Conservation (phyloP, 176 grass and related monocot genomes). For the Elaeis guineensis region DNA sequence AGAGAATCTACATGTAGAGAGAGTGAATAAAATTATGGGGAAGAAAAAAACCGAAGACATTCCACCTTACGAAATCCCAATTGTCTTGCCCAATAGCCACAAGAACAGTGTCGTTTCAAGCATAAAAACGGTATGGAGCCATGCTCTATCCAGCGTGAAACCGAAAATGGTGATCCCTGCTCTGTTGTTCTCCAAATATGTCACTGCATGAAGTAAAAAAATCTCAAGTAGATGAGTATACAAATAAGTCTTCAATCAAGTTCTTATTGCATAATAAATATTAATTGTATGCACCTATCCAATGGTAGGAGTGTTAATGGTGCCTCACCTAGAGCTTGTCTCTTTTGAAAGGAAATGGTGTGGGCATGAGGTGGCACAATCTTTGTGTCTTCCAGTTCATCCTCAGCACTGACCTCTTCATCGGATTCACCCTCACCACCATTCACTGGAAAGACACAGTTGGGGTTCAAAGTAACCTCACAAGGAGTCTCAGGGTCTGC, state of each 20-base stretch:
- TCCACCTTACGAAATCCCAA: conserved; percentile 55
- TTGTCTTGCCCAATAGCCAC: conserved; percentile 80
- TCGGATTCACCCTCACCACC: conserved; percentile 13
- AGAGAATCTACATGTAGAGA: no score
- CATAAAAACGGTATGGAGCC: conserved; percentile 87
- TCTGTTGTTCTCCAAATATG: conserved; percentile 93
- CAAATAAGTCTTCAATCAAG: no score
- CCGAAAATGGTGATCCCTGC: conserved; percentile 89
- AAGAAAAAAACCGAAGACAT: neutral
- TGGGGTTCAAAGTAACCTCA: conserved; percentile 7
- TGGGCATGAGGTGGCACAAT: conserved; percentile 19
- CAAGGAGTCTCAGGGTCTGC: conserved; percentile 5
- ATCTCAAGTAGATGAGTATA: neutral
- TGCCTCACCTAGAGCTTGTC: conserved; percentile 72
- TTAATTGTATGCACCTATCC: no score
- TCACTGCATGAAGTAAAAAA: conserved; percentile 37
- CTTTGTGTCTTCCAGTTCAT: conserved; percentile 68
- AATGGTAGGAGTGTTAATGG: no score
- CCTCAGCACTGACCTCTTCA: conserved; percentile 44
- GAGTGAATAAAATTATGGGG: no score
- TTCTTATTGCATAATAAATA: no score
- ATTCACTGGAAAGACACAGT: conserved; percentile 11
- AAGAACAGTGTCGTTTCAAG: conserved; percentile 80
- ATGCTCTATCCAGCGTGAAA: conserved; percentile 76
- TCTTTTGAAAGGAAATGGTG: conserved; percentile 83